Evolutionary conservation across 2,329 filamentous ascomycete species (phyloP).

Genomic region (Phialophora macrospora): DNA sequence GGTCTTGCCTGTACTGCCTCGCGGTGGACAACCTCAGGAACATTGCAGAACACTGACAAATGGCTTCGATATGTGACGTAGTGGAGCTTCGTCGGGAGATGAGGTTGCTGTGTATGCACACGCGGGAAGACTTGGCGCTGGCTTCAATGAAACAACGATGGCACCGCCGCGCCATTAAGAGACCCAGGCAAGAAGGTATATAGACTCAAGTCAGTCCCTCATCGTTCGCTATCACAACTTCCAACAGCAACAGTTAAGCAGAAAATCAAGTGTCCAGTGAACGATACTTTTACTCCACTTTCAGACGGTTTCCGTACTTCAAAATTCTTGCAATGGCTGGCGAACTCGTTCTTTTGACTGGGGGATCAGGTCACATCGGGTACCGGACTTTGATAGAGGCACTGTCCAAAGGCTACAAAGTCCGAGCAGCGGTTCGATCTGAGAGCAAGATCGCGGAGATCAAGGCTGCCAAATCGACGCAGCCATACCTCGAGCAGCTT

Average conservation of each 20-base stretch:
- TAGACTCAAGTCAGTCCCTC: neutral
- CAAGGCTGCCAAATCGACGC: constrained; percentile 31
- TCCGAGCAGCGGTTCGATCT: constrained; percentile 40
- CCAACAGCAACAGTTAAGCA: neutral
- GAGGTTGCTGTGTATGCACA: neutral
- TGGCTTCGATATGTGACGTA: constrained; percentile 6
- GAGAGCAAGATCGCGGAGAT: constrained; percentile 35
- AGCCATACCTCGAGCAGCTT: constrained; percentile 54
- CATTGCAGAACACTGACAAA: constrained; percentile 8
- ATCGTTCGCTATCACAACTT: neutral
- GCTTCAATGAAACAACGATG: neutral
- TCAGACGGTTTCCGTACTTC: neutral
- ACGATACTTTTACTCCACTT: neutral
- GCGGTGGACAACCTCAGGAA: neutral
- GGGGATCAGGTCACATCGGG: constrained; percentile 40
- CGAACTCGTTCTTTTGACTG: constrained; percentile 37
- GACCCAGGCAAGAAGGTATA: neutral
- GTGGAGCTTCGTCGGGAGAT: neutral
- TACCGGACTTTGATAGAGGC: constrained; percentile 38
- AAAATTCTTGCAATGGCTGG: constrained; percentile 20
- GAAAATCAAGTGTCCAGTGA: neutral
- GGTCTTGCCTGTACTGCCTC: neutral
- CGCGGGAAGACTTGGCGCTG: neutral
- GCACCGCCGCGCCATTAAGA: neutral
- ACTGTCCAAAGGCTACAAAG: constrained; percentile 38